Percentiles rank a stretch among this genome's conserved stretches.
Evolutionary conservation across 257 asterid genomes (phyloP).

Genomic region (Solanum paucissectum): DNA sequence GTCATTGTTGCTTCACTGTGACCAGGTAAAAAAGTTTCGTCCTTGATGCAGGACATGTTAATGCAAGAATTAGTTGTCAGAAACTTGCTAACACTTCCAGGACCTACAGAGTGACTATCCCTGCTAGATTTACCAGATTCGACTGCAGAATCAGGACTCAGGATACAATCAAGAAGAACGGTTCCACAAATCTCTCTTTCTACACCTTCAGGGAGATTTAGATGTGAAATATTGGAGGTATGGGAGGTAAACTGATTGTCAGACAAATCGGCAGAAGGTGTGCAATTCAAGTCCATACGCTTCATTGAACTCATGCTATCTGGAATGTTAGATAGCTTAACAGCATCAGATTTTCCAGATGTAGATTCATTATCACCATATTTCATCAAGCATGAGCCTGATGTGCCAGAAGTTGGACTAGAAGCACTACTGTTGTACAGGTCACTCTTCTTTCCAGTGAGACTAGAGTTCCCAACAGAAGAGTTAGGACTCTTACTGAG

Average conservation of each 20-base stretch:
- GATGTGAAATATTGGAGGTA: background rate
- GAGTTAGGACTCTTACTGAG: constrained; percentile 2
- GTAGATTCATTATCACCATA: background rate
- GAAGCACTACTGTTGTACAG: background rate
- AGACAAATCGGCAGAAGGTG: constrained; percentile 14
- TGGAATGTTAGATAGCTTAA: constrained; percentile 9
- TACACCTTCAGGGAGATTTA: background rate
- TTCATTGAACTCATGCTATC: constrained; percentile 5
- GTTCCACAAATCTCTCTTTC: background rate
- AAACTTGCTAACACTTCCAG: constrained; percentile 3
- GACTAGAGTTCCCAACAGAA: background rate
- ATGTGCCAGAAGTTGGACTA: constrained; percentile 1
- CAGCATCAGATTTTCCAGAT: background rate
- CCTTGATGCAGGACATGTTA: constrained; percentile 9
- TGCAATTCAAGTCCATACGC: constrained; percentile 33
- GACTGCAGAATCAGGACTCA: background rate
- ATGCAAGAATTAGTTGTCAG: constrained; percentile 10
- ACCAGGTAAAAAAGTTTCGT: constrained; percentile 5
- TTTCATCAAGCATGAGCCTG: background rate
- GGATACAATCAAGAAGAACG: background rate
- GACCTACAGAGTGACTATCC: background rate
- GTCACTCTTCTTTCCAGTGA: background rate
- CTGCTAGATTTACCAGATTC: background rate
- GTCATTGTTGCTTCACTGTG: background rate
- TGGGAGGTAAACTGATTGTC: constrained; percentile 1